These are phyloP conservation scores for Talaromyces sp. DNA, from an alignment of 2,329 filamentous ascomycete species.

Conservation along the genomic window DNA sequence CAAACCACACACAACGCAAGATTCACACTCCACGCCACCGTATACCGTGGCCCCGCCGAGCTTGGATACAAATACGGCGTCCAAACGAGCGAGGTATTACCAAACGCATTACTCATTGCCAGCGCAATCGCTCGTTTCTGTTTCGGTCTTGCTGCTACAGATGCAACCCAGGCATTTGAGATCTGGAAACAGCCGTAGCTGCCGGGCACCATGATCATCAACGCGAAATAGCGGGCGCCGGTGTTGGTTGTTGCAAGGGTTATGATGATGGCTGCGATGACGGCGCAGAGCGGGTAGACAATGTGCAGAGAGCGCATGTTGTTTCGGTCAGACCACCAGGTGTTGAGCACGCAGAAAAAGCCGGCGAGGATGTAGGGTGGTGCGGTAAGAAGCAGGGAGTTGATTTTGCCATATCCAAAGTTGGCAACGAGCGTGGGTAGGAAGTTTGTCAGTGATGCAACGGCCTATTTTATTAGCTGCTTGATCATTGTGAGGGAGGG, in stretches of 20 bases:
- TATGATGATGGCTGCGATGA: slow-evolving; percentile 52
- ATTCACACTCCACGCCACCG: not conserved
- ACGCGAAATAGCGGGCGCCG: not conserved
- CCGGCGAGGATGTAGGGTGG: slow-evolving; percentile 59
- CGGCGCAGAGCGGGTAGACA: slow-evolving; percentile 54
- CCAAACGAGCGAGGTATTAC: not conserved
- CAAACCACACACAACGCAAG: not conserved
- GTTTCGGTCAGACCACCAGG: slow-evolving; percentile 65
- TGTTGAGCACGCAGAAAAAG: slow-evolving; percentile 58
- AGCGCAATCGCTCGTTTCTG: not conserved
- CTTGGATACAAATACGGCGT: not conserved
- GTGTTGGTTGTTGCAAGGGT: not conserved
- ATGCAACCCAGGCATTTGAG: not conserved
- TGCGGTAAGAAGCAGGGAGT: slow-evolving; percentile 57
- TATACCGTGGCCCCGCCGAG: not conserved
- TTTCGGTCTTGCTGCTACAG: not conserved
- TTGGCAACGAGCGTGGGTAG: slow-evolving; percentile 9
- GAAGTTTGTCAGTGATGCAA: slow-evolving; percentile 14
- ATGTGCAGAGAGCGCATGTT: slow-evolving; percentile 68
- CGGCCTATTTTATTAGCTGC: not conserved
- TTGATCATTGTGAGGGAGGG: no score
- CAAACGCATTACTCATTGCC: not conserved
- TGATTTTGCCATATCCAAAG: slow-evolving; percentile 37
- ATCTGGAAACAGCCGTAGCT: not conserved
- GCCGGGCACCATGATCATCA: not conserved